Percentiles rank a stretch among this genome's conserved stretches.
phyloP scores from a whole-genome alignment of 352 stramenopile genomes.

The Phytophthora pisi region DNA sequence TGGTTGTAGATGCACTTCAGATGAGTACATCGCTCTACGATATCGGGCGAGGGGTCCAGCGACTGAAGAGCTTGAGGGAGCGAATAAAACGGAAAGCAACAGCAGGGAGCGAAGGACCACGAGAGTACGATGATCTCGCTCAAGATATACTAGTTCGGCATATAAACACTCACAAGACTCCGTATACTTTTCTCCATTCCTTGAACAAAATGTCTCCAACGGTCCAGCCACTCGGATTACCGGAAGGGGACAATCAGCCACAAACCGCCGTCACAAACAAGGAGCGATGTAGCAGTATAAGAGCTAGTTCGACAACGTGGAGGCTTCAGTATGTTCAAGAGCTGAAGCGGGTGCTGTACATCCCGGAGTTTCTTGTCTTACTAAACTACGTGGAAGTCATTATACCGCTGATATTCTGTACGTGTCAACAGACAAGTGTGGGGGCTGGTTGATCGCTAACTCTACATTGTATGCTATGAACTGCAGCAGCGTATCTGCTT shows the following conservation, averaged over 20 bases:
- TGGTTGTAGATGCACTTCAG: conserved; percentile 6
- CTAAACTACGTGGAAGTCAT: conserved; percentile 6
- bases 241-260: too few species aligned
- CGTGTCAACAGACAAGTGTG: not conserved
- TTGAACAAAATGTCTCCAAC: too few species aligned
- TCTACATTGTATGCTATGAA: not conserved
- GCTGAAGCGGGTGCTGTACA: conserved; percentile 5
- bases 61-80: not conserved
- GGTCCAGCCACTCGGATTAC: too few species aligned
- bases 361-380: conserved; percentile 5
- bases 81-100: too few species aligned
- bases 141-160: too few species aligned
- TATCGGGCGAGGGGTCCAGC: not conserved
- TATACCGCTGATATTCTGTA: conserved; percentile 1
- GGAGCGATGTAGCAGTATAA: not conserved
- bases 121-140: too few species aligned
- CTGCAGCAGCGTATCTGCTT: conserved; percentile 4
- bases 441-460: not conserved
- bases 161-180: too few species aligned
- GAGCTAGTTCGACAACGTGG: not conserved
- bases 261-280: too few species aligned
- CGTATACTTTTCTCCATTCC: too few species aligned
- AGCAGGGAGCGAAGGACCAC: not conserved
- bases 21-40: conserved; percentile 8
- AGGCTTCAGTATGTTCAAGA: not conserved